Conservation (phyloP, 805 yeast genomes). For the Lachancea lanzarotensis region DNA sequence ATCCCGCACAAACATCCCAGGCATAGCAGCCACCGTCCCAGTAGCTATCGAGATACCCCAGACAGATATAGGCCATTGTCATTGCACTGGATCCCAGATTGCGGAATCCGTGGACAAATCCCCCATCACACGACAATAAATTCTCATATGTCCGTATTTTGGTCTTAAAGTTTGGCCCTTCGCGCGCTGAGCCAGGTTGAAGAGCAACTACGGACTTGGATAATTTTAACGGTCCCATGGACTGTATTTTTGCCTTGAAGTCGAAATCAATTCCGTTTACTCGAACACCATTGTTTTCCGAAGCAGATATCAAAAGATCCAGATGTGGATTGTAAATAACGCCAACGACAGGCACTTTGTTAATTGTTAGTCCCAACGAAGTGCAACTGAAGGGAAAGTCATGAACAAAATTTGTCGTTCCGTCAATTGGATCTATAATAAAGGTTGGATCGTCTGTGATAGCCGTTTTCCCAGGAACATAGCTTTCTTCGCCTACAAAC, state of each 20-base stretch:
- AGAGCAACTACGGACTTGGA: constrained; percentile 84
- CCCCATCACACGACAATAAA: constrained; percentile 82
- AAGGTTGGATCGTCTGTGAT: constrained; percentile 50
- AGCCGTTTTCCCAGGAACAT: constrained; percentile 39
- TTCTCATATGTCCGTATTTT: constrained; percentile 75
- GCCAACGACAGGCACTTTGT: constrained; percentile 49
- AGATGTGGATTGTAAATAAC: constrained; percentile 58
- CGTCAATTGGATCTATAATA: constrained; percentile 57
- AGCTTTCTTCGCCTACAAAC: constrained; percentile 59
- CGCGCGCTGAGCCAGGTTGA: constrained; percentile 82
- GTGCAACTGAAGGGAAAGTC: constrained; percentile 58
- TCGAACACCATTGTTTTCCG: constrained; percentile 49
- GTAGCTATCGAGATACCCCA: constrained; percentile 54
- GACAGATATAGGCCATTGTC: constrained; percentile 52
- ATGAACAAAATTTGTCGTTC: constrained; percentile 57
- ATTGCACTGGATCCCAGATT: constrained; percentile 61
- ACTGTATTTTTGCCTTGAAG: constrained; percentile 60
- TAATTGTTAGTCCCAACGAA: constrained; percentile 50
- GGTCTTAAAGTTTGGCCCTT: constrained; percentile 82
- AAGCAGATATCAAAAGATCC: constrained; percentile 46
- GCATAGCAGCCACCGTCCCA: constrained; percentile 67
- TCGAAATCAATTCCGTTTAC: constrained; percentile 40
- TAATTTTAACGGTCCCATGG: constrained; percentile 80
- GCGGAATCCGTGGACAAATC: constrained; percentile 72
- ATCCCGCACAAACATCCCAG: constrained; percentile 72